A percentile compares a stretch with the other conserved stretches of the same genome.
Evolutionary conservation across 306 rosid genomes (phyloP).

Genomic region (Trifolium dubium): DNA sequence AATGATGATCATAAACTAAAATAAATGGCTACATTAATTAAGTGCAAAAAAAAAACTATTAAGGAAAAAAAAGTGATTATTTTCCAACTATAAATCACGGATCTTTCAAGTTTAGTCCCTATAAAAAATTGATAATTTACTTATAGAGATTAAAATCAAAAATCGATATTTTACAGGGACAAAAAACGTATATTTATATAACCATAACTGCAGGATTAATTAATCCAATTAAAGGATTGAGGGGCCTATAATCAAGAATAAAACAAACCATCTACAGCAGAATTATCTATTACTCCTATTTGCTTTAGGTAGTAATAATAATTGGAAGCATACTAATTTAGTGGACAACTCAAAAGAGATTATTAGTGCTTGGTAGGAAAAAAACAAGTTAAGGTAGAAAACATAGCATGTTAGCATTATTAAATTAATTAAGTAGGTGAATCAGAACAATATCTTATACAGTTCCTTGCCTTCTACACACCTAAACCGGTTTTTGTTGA

Average conservation of each 20-base stretch:
- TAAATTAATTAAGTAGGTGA: slow-evolving; percentile 37
- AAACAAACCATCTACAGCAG: slow-evolving; percentile 23
- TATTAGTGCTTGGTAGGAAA: slow-evolving; percentile 5
- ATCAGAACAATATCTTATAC: slow-evolving; percentile 38
- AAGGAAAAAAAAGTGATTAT: not conserved
- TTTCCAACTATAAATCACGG: not conserved
- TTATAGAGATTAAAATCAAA: too few species aligned
- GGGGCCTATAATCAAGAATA: slow-evolving; percentile 39
- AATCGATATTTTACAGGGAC: too few species aligned
- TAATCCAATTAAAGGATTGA: slow-evolving; percentile 18
- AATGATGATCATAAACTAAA: not conserved
- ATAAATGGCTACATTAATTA: not conserved
- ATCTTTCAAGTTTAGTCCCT: too few species aligned
- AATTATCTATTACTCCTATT: slow-evolving; percentile 24
- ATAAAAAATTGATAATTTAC: too few species aligned
- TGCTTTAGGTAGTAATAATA: slow-evolving; percentile 36
- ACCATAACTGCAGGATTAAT: slow-evolving; percentile 4
- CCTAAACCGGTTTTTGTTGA: slow-evolving; percentile 27
- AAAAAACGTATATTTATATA: not conserved
- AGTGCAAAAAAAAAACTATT: slow-evolving; percentile 12
- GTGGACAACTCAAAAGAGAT: slow-evolving; percentile 30
- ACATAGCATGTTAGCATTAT: slow-evolving; percentile 25
- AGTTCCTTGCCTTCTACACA: slow-evolving; percentile 20
- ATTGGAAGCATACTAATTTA: slow-evolving; percentile 29
- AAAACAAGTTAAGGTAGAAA: slow-evolving; percentile 48